Evolutionary conservation across 164 flowering plant species (phyloP), one percentile per base, ranked within the genome.

Genomic region (Nelumbo lutea): DNA sequence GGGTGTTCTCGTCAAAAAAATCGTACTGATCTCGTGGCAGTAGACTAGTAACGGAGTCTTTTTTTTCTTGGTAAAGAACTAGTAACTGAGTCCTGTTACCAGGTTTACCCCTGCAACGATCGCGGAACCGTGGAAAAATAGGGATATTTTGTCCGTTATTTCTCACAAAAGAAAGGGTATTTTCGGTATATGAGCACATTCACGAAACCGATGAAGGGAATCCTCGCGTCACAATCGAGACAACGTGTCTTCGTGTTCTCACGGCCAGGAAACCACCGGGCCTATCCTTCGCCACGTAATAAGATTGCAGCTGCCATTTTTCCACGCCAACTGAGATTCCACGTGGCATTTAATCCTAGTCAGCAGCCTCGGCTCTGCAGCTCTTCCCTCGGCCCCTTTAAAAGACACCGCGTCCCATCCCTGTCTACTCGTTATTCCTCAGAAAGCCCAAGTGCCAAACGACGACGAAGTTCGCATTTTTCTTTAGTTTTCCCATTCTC

Each of bases 331-430:
- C 70, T 72, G 66, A 70, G 62, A 13, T 0, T 27, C 44, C 39
- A 8, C 44, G 43, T 62, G 67, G 61, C 53, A 3, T 46, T 3
- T 3, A 53, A 8, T 72, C 78, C 78, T 2, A 70, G 76, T 79
- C 82, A 77, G 68, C 79, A 74, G 5, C 27, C 27, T 27, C 27
- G 27, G 27, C 27, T 0, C 27, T 38, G 5, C 2, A 3, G 7
- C 58, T 2, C 10, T 50, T 52, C 14, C 71, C 8, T 6, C 69
- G 67, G 46, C 42, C 65, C 65, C 65, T 75, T 79, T 76, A 78
- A 68, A 77, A 63, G 0, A 0, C 27, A 27, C 27, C 27, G 0
- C 27, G 0, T 47, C 70, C 57, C 15, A 5, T 42, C 52, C 61
- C 39, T 4, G 10, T 51, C 72, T 6, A 13, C 53, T 45, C 5